Evolutionary conservation across 164 flowering plant genomes (phyloP), one percentile per base, ranked within the genome.

Genomic region (Liriodendron chinense): DNA sequence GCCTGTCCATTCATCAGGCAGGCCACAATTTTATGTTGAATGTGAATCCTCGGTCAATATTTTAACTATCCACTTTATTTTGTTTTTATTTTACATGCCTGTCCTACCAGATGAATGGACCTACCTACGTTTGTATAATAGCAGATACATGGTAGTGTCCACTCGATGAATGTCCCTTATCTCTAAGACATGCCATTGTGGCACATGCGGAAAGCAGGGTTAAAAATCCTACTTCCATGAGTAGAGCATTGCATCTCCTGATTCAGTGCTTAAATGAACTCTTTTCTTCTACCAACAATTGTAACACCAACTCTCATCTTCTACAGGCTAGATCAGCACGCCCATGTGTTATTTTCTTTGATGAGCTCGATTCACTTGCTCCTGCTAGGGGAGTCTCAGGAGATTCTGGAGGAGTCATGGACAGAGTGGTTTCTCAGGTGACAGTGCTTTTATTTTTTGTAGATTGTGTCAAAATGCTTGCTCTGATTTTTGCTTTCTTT

Each of bases 391-490:
- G 99, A 78, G 93, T 91, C 57, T 91, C 99, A 74, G 99, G 99
- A 75, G 99, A 96, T 85, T 93, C 99, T 73, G 98, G 99, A 43
- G 99, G 99, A 77, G 99, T 96, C 53, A 96, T 96, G 99, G 98
- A 94, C 80, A 82, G 99, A 81, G 98, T 96, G 65, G 99, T 93
- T 82, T 93, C 99, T 77, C 99, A 96, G 97, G 98, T 94, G 71
- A 80, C 18, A 50, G 23, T 9, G 16, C 16, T 24, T 62, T n/a
- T 72, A 34, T n/a, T 34, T 74, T 56, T 56, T 9, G 23, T 9
- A 9, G 34, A 16, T 5, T 59, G 25, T 18, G 7, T 3, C 21
- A 9, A 7, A 16, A 2, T 69, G 71, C 47, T 28, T 56, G 61
- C 2, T 65, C 25, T 14, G 70, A 34, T 7, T 69, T n/a, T 47